Evolutionary conservation across 2,329 filamentous ascomycete species (phyloP).

Genomic region (Verticillium klebahnii): DNA sequence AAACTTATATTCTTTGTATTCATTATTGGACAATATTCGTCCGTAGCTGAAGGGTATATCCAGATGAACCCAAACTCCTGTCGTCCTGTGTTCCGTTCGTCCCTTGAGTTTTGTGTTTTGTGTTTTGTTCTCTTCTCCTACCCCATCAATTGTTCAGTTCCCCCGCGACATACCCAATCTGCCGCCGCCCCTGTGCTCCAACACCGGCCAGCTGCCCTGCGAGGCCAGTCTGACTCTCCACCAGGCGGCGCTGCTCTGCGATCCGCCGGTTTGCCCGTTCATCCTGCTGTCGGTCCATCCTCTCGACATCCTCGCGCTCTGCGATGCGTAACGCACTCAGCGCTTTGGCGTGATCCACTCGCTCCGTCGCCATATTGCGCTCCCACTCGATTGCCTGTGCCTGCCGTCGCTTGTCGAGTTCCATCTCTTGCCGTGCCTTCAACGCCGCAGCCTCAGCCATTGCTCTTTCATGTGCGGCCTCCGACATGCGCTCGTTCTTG

Average conservation of each 20-base stretch:
- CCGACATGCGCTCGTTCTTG: slow-evolving; percentile 27
- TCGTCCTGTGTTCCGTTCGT: not conserved
- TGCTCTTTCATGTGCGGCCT: slow-evolving; percentile 40
- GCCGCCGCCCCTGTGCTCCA: slow-evolving; percentile 33
- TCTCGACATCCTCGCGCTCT: slow-evolving; percentile 47
- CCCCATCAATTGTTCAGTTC: slow-evolving; percentile 33
- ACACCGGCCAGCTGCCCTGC: slow-evolving; percentile 27
- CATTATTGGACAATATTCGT: not conserved
- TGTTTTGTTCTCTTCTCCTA: not conserved
- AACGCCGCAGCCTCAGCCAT: slow-evolving; percentile 40
- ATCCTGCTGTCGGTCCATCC: slow-evolving; percentile 41
- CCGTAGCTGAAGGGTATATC: not conserved
- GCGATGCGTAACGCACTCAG: slow-evolving; percentile 42
- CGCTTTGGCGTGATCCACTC: slow-evolving; percentile 43
- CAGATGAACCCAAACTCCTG: not conserved
- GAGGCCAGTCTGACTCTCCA: slow-evolving; percentile 36
- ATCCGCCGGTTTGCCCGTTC: slow-evolving; percentile 39
- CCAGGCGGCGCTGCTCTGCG: slow-evolving; percentile 46
- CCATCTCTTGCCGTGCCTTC: slow-evolving; percentile 39
- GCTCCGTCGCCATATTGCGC: slow-evolving; percentile 36
- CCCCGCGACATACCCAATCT: slow-evolving; percentile 52
- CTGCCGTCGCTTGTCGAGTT: slow-evolving; percentile 38
- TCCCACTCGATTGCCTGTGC: slow-evolving; percentile 45
- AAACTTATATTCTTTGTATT: not conserved
- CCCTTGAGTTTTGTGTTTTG: too few relatives aligned